These are phyloP conservation scores for Pichia deserticola DNA, from an alignment of 805 yeast genomes.

Conservation along the genomic window DNA sequence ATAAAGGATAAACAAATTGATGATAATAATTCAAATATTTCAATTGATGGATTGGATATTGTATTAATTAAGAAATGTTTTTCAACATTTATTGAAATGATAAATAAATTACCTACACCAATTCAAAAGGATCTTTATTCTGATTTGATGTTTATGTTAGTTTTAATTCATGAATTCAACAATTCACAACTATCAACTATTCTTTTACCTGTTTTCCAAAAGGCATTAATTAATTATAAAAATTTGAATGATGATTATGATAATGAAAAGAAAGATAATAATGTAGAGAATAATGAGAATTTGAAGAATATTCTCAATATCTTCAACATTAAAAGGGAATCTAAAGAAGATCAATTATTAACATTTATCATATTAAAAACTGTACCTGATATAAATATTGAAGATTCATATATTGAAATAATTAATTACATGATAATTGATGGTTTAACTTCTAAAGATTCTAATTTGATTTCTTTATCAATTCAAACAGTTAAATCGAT, in stretches of 20 bases:
- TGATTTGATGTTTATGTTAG: constrained; percentile 57
- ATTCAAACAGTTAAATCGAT: constrained; percentile 60
- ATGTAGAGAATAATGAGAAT: constrained; percentile 12
- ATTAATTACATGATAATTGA: constrained; percentile 29
- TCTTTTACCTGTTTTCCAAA: constrained; percentile 44
- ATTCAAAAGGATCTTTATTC: constrained; percentile 66
- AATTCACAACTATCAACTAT: constrained; percentile 40
- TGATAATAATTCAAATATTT: constrained; percentile 13
- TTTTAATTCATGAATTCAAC: constrained; percentile 43
- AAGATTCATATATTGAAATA: constrained; percentile 31
- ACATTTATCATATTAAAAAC: constrained; percentile 40
- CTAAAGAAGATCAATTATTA: constrained; percentile 30
- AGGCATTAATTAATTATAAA: constrained; percentile 30
- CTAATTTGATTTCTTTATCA: constrained; percentile 31
- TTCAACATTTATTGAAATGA: constrained; percentile 52
- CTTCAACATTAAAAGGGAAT: constrained; percentile 13
- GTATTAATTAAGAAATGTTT: constrained; percentile 42
- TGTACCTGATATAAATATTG: constrained; percentile 27
- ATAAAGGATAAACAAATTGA: constrained; percentile 39
- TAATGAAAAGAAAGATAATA: constrained; percentile 6
- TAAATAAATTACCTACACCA: constrained; percentile 55
- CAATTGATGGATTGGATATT: constrained; percentile 28
- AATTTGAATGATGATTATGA: constrained; percentile 7
- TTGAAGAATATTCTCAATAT: constrained; percentile 29
- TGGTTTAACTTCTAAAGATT: constrained; percentile 30